Evolutionary conservation across 495 filamentous ascomycete genomes (phyloP).

Genomic region (Trichodelitschia bisporula): DNA sequence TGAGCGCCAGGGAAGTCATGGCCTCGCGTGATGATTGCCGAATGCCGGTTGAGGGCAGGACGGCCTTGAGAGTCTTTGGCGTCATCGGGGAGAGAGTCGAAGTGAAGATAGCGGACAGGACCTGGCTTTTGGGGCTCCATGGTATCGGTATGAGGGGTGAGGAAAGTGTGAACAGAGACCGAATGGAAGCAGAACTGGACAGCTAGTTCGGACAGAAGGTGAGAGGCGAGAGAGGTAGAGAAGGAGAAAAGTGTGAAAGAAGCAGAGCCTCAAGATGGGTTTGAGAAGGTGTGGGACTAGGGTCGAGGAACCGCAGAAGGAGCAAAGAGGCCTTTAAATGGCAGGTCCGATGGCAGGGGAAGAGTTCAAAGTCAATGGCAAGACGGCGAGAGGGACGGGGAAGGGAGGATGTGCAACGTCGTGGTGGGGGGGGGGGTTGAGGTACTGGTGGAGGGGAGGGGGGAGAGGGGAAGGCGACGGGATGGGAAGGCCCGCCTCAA

Average conservation of each 20-base stretch:
- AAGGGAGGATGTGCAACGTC: no score
- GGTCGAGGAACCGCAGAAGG: not conserved
- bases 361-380: no score
- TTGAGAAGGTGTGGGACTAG: not conserved
- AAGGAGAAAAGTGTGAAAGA: not conserved
- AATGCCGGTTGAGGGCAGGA: constrained; percentile 42
- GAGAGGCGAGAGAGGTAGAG: not conserved
- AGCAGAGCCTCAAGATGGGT: not conserved
- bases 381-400: no score
- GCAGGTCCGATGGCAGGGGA: no score
- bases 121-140: constrained; percentile 23
- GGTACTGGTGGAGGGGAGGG: no score
- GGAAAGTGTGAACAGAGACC: not conserved
- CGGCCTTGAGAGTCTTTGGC: constrained; percentile 36
- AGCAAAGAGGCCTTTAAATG: not conserved
- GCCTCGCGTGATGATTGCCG: constrained; percentile 43
- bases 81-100: constrained; percentile 29
- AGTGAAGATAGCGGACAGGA: constrained; percentile 36
- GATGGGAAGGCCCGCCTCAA: no score
- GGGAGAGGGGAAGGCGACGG: no score
- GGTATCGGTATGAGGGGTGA: constrained; percentile 1
- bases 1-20: constrained; percentile 91
- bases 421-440: no score
- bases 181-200: constrained; percentile 1
- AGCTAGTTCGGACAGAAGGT: not conserved